These are phyloP conservation scores for Dillenia turbinata DNA, from an alignment of 164 flowering plant species.

Conservation along the genomic window DNA sequence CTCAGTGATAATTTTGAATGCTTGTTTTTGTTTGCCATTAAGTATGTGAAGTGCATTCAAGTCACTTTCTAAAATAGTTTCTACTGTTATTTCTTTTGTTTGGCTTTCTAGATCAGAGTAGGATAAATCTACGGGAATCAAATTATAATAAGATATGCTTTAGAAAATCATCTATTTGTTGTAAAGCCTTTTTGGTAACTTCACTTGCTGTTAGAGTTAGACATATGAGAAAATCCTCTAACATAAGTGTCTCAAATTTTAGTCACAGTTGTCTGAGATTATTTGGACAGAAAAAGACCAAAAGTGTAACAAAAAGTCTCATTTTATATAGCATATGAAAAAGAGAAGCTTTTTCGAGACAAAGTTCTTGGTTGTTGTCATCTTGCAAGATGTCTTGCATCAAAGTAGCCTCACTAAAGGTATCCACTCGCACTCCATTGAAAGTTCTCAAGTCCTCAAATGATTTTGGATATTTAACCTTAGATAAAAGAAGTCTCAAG, in stretches of 20 bases:
- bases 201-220: too few relatives aligned
- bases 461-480: not conserved
- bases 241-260: not conserved
- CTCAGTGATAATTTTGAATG: not conserved
- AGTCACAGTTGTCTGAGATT: not conserved
- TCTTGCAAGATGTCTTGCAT: not conserved
- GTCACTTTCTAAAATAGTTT: not conserved
- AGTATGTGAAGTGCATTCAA: not conserved
- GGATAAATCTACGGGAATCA: not conserved
- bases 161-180: not conserved
- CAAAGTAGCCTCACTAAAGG: slow-evolving; percentile 3
- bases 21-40: not conserved
- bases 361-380: not conserved
- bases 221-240: not conserved
- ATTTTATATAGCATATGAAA: not conserved
- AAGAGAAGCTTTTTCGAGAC: slow-evolving; percentile 1
- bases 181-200: not conserved
- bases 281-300: not conserved
- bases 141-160: not conserved
- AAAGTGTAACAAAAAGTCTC: slow-evolving; percentile 3
- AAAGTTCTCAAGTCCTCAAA: not conserved
- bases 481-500: not conserved
- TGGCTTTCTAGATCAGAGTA: too few relatives aligned
- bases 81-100: not conserved
- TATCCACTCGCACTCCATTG: not conserved